Conservation (phyloP, 2,329 filamentous ascomycete genomes). For the Epichloe coenophiala region DNA sequence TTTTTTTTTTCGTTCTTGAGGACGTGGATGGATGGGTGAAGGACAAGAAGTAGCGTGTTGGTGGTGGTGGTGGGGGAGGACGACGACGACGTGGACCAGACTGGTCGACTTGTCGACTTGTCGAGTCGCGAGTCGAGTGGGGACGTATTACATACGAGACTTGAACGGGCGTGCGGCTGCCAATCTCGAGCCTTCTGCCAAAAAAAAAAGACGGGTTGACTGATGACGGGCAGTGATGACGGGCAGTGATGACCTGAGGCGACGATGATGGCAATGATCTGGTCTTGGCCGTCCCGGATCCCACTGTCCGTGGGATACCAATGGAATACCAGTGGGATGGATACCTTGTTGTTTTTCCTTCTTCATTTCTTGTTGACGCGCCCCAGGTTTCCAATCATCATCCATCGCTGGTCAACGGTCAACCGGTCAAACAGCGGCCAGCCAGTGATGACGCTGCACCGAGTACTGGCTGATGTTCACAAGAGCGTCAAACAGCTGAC, state of each 20-base stretch:
- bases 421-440: background rate
- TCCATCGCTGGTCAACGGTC: background rate
- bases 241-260: background rate
- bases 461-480: too few relatives aligned
- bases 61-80: background rate
- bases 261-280: background rate
- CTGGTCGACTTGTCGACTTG: too few relatives aligned
- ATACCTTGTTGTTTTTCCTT: too few relatives aligned
- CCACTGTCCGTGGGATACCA: background rate
- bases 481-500: too few relatives aligned
- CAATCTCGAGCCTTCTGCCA: background rate
- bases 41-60: slow-evolving; percentile 1
- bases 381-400: background rate
- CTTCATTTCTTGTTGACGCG: background rate
- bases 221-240: background rate
- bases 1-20: background rate
- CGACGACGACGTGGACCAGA: too few relatives aligned
- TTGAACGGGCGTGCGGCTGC: slow-evolving; percentile 1
- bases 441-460: background rate
- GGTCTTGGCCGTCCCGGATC: background rate
- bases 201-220: background rate
- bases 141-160: background rate
- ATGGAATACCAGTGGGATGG: too few relatives aligned
- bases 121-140: background rate
- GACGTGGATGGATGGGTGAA: background rate